phyloP scores from a whole-genome alignment of 352 stramenopile genomes.

The Peronosclerospora sorghi region DNA sequence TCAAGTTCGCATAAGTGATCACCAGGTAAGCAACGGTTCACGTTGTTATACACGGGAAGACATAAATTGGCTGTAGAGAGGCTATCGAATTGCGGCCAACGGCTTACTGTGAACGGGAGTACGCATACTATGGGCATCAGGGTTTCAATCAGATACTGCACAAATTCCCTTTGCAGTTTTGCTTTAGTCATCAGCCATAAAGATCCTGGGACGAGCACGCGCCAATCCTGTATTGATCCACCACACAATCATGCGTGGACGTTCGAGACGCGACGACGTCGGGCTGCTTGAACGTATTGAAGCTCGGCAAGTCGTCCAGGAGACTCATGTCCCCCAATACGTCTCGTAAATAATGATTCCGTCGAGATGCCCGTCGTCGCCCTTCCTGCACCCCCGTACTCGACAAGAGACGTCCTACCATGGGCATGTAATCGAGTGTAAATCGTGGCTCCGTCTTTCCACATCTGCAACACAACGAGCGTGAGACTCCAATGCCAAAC shows the following conservation, averaged over 20 bases:
- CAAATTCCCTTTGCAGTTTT: slow-evolving; percentile 21
- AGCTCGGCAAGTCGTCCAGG: slow-evolving; percentile 46
- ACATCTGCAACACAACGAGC: slow-evolving; percentile 14
- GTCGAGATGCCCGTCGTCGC: slow-evolving; percentile 47
- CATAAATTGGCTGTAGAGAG: slow-evolving; percentile 16
- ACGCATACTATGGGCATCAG: slow-evolving; percentile 10
- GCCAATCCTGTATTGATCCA: too few relatives aligned
- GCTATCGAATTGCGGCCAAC: slow-evolving; percentile 9
- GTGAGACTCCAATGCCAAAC: neutral
- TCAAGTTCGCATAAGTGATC: slow-evolving; percentile 1
- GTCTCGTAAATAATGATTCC: slow-evolving; percentile 68
- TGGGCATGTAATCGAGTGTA: slow-evolving; percentile 58
- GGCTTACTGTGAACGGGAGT: slow-evolving; percentile 19
- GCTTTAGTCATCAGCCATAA: too few relatives aligned
- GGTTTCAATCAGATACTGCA: slow-evolving; percentile 6
- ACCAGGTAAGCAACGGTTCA: slow-evolving; percentile 6
- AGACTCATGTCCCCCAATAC: slow-evolving; percentile 60
- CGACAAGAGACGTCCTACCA: slow-evolving; percentile 43
- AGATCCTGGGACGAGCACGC: too few relatives aligned
- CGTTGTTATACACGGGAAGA: slow-evolving; percentile 20
- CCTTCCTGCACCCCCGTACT: slow-evolving; percentile 43
- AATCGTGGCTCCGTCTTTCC: slow-evolving; percentile 30
- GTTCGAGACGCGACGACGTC: too few relatives aligned
- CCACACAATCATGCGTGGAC: too few relatives aligned
- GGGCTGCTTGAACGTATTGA: slow-evolving; percentile 26